A percentile compares a stretch with the other conserved stretches of the same genome.
Evolutionary conservation across 352 stramenopile species (phyloP).

Genomic region (Phytophthora sp.): DNA sequence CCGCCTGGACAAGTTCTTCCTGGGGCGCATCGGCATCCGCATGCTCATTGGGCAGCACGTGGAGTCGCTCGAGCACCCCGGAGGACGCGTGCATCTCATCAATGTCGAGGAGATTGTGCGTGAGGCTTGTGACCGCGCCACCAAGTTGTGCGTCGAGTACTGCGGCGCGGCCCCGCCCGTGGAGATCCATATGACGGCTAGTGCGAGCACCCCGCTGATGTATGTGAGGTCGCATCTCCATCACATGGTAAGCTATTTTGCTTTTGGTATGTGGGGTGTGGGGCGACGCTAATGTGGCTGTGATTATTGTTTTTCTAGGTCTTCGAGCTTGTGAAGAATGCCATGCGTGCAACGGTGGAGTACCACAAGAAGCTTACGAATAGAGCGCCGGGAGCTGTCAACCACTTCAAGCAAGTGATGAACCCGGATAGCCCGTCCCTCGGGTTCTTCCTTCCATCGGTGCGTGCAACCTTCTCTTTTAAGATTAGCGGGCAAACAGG

Average conservation of each 20-base stretch:
- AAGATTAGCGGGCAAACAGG: no score
- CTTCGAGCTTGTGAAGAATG: slow-evolving; percentile 99
- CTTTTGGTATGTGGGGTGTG: no score
- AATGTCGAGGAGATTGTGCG: slow-evolving; percentile 74
- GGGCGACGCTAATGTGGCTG: not conserved
- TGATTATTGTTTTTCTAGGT: slow-evolving; percentile 37
- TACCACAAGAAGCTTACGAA: slow-evolving; percentile 84
- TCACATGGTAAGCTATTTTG: slow-evolving; percentile 59
- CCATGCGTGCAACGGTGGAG: slow-evolving; percentile 97
- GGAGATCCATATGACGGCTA: slow-evolving; percentile 59
- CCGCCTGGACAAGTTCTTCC: slow-evolving; percentile 98
- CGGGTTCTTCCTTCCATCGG: slow-evolving; percentile 75
- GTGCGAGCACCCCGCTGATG: slow-evolving; percentile 67
- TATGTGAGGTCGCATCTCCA: slow-evolving; percentile 86
- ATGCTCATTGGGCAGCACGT: slow-evolving; percentile 97
- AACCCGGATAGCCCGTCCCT: slow-evolving; percentile 66
- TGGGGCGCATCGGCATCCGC: slow-evolving; percentile 98
- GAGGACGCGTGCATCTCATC: slow-evolving; percentile 74
- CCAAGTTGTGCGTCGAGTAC: slow-evolving; percentile 61
- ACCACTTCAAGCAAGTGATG: slow-evolving; percentile 72
- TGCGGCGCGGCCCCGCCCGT: slow-evolving; percentile 60
- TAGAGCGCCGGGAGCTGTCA: slow-evolving; percentile 42
- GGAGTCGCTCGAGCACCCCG: slow-evolving; percentile 61
- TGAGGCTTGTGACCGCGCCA: slow-evolving; percentile 59
- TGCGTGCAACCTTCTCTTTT: slow-evolving; percentile 21